Evolutionary conservation across 129 eudicot species (phyloP).

Genomic region (Glebionis coronaria): DNA sequence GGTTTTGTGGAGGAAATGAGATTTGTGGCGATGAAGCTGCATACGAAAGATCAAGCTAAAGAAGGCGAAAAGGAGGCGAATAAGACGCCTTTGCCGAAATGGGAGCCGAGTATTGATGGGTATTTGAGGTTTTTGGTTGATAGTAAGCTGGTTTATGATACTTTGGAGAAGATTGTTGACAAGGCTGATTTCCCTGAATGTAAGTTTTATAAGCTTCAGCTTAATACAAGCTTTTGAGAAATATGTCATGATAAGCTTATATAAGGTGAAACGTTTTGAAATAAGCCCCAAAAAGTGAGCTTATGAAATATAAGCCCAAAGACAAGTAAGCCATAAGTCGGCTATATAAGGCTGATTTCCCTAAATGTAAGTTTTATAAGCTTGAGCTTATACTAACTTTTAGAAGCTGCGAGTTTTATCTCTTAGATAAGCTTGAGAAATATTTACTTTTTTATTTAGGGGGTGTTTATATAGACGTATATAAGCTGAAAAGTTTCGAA

Average conservation of each 20-base stretch:
- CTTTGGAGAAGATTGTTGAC: constrained; percentile 77
- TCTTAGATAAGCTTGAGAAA: too few relatives aligned
- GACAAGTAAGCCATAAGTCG: too few relatives aligned
- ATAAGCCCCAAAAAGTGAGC: too few relatives aligned
- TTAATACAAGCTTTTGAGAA: too few relatives aligned
- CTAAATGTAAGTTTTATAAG: constrained; percentile 28
- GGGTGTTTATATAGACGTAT: not conserved
- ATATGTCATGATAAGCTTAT: too few relatives aligned
- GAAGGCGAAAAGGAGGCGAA: constrained; percentile 88
- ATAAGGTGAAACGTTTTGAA: too few relatives aligned
- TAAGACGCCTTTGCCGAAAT: constrained; percentile 71
- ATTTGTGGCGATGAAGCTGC: constrained; percentile 94
- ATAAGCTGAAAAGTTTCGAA: not conserved
- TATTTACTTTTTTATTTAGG: too few relatives aligned
- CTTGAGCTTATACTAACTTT: not conserved
- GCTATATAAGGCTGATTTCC: too few relatives aligned
- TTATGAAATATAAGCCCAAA: too few relatives aligned
- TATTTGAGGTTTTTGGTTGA: constrained; percentile 93
- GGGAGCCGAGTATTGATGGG: constrained; percentile 85
- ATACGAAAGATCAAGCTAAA: constrained; percentile 84
- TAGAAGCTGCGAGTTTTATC: too few relatives aligned
- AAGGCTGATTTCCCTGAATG: constrained; percentile 79
- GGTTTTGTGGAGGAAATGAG: constrained; percentile 99
- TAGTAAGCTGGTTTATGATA: constrained; percentile 85
- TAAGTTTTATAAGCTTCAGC: constrained; percentile 26